Evolutionary conservation across 1,139 yeast genomes (phyloP).

Genomic region (Geotrichum siamense): DNA sequence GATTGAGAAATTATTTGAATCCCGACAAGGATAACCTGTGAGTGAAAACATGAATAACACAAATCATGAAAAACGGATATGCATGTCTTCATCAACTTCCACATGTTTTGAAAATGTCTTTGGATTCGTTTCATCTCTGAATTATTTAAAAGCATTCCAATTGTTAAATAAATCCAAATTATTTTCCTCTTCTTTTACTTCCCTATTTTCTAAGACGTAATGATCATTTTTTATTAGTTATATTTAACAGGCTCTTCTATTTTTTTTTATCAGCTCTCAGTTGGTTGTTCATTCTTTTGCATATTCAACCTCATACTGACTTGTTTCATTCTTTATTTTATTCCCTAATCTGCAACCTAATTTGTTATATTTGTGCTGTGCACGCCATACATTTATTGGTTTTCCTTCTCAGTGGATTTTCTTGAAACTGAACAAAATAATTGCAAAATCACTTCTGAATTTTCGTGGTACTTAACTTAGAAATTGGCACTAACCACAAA

Average conservation of each 20-base stretch:
- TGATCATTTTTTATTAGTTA: neutral
- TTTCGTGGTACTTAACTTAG: too few species aligned
- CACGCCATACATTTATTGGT: too few species aligned
- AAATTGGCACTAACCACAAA: too few species aligned
- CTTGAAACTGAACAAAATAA: too few species aligned
- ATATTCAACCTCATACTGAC: neutral
- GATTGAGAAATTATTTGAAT: too few species aligned
- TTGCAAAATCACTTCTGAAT: too few species aligned
- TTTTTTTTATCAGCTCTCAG: neutral
- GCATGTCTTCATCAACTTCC: conserved; percentile 7
- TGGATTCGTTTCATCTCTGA: conserved; percentile 2
- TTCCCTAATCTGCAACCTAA: too few species aligned
- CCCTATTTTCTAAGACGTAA: neutral
- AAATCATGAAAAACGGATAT: neutral
- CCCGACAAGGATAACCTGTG: too few species aligned
- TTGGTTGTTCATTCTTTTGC: neutral
- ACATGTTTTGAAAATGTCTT: conserved; percentile 6
- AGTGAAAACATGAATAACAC: neutral
- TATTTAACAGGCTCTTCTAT: too few species aligned
- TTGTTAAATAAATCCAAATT: neutral
- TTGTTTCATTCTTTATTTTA: neutral
- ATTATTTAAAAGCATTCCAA: neutral
- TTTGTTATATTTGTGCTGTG: too few species aligned
- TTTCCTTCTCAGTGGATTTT: too few species aligned
- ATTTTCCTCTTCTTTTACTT: neutral